Percentiles rank a stretch among this genome's conserved stretches.
These are phyloP conservation scores for Pseudocercospora crystallina DNA, from an alignment of 2,329 filamentous ascomycete genomes.

Conservation along the genomic window DNA sequence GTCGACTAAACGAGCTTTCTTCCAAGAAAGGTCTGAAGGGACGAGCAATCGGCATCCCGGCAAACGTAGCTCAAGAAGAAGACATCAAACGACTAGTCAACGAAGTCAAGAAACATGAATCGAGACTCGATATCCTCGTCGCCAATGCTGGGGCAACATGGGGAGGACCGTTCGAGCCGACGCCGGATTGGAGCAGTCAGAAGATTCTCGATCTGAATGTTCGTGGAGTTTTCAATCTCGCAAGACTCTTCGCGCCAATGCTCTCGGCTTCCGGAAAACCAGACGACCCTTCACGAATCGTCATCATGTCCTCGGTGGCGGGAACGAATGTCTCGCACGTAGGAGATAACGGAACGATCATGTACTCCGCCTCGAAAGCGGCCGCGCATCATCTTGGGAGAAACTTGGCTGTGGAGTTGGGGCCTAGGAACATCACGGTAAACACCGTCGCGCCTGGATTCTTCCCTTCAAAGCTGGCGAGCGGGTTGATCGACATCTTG, in stretches of 20 bases:
- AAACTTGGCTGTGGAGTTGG: constrained; percentile 79
- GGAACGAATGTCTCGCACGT: constrained; percentile 72
- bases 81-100: constrained; percentile 71
- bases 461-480: constrained; percentile 69
- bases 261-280: constrained; percentile 61
- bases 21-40: constrained; percentile 58
- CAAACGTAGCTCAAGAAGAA: constrained; percentile 69
- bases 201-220: constrained; percentile 94
- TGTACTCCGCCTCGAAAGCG: constrained; percentile 84
- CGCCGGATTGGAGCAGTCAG: constrained; percentile 74
- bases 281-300: constrained; percentile 70
- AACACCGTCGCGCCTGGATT: constrained; percentile 68
- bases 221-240: constrained; percentile 69
- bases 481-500: constrained; percentile 65
- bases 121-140: constrained; percentile 79
- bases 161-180: constrained; percentile 78
- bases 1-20: constrained; percentile 75
- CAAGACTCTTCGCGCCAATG: constrained; percentile 65
- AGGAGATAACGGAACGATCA: constrained; percentile 71
- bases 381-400: constrained; percentile 79
- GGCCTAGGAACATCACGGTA: constrained; percentile 73
- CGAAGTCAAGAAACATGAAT: constrained; percentile 70
- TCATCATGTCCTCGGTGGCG: constrained; percentile 79
- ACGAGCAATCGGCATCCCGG: constrained; percentile 72
- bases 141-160: constrained; percentile 91